Percentiles rank a stretch among this genome's conserved stretches.
Evolutionary conservation across 2,329 filamentous ascomycete genomes (phyloP).

Genomic region (Colletotrichum truncatum): DNA sequence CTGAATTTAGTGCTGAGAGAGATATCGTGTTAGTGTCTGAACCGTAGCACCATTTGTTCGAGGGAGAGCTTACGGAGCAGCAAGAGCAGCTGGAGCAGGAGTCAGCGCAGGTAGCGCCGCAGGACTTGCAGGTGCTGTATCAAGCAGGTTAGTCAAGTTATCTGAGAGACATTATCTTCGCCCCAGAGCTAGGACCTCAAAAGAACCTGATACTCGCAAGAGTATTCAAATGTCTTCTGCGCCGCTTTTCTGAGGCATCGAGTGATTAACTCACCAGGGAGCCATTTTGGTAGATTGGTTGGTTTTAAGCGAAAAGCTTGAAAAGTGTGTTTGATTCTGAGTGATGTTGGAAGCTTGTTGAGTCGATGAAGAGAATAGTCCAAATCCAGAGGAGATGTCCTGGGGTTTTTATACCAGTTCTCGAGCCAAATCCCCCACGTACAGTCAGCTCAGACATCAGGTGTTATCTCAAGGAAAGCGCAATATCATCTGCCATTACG

Average conservation of each 20-base stretch:
- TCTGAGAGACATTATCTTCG: not conserved
- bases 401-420: conserved; percentile 21
- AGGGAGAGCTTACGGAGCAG: conserved; percentile 26
- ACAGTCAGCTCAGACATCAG: conserved; percentile 21
- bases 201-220: not conserved
- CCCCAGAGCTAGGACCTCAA: not conserved
- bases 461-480: conserved; percentile 7
- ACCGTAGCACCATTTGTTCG: not conserved
- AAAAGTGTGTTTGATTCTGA: conserved; percentile 4
- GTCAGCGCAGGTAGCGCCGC: conserved; percentile 31
- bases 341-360: conserved; percentile 7
- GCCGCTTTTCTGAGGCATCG: not conserved
- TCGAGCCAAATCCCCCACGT: conserved; percentile 5
- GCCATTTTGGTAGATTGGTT: conserved; percentile 28
- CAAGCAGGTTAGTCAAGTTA: not conserved
- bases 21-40: not conserved
- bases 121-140: conserved; percentile 31
- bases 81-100: conserved; percentile 30
- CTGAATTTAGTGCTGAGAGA: conserved; percentile 22
- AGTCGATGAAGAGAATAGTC: conserved; percentile 8
- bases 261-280: conserved; percentile 26
- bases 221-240: not conserved
- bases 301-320: conserved; percentile 17
- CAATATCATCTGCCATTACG: conserved; percentile 21
- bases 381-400: not conserved